These are phyloP conservation scores for Pythium aphanidermatum DNA, from an alignment of 352 stramenopile species.

Conservation along the genomic window DNA sequence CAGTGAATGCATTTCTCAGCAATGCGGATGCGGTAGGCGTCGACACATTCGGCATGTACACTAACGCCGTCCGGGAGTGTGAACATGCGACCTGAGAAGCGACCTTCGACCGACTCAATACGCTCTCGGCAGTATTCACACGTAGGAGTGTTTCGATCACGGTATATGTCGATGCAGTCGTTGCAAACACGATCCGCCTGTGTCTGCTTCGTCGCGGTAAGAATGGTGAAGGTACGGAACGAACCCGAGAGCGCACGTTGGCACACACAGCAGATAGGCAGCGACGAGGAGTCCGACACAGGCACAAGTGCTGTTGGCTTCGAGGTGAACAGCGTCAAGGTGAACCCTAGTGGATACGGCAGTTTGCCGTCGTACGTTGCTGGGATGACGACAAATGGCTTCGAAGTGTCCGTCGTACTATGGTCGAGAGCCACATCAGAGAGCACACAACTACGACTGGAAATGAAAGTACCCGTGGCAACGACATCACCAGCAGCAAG, in stretches of 20 bases:
- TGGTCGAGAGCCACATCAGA: constrained; percentile 42
- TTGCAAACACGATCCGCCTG: constrained; percentile 78
- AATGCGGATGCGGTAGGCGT: constrained; percentile 77
- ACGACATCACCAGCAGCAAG: constrained; percentile 63
- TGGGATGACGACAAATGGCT: constrained; percentile 28
- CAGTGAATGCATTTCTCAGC: constrained; percentile 80
- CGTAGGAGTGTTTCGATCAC: constrained; percentile 64
- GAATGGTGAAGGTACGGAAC: constrained; percentile 30
- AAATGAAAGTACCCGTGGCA: constrained; percentile 80
- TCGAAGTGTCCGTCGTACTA: background rate
- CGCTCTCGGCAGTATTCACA: constrained; percentile 70
- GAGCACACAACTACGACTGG: constrained; percentile 73
- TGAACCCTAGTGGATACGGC: constrained; percentile 12
- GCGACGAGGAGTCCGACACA: constrained; percentile 25
- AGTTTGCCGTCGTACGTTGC: constrained; percentile 27
- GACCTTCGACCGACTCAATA: constrained; percentile 67
- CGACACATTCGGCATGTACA: constrained; percentile 80
- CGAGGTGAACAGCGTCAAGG: constrained; percentile 23
- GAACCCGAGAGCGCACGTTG: constrained; percentile 22
- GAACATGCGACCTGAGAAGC: constrained; percentile 78
- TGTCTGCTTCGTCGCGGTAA: constrained; percentile 1
- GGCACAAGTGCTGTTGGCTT: constrained; percentile 24
- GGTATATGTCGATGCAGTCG: constrained; percentile 67
- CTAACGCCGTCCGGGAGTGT: constrained; percentile 68
- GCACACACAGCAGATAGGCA: constrained; percentile 33